Conservation (phyloP, 805 yeast species). For the Priceomyces haplophilus region DNA sequence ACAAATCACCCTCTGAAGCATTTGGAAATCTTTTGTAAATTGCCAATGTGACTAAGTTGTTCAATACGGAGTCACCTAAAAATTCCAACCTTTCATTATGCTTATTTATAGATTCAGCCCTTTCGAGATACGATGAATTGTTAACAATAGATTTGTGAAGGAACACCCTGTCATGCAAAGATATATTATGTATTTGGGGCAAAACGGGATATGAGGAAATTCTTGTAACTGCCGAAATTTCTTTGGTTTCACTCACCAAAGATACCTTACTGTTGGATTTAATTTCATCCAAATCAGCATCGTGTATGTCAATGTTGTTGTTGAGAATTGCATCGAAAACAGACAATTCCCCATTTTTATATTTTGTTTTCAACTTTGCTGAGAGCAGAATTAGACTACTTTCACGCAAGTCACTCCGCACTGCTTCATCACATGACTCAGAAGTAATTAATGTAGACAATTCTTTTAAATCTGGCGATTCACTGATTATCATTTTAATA, state of each 20-base stretch:
- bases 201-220: conserved; percentile 49
- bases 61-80: conserved; percentile 83
- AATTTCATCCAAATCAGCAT: conserved; percentile 8
- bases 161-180: conserved; percentile 67
- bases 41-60: conserved; percentile 66
- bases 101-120: conserved; percentile 52
- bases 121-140: conserved; percentile 53
- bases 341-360: conserved; percentile 46
- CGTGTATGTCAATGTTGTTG: conserved; percentile 29
- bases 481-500: conserved; percentile 46
- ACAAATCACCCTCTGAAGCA: conserved; percentile 77
- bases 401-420: conserved; percentile 49
- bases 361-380: conserved; percentile 53
- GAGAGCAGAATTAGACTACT: conserved; percentile 58
- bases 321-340: conserved; percentile 54
- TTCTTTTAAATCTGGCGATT: conserved; percentile 53
- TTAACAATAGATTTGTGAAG: conserved; percentile 74
- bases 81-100: conserved; percentile 90
- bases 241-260: neutral
- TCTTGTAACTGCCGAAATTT: neutral
- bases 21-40: conserved; percentile 64
- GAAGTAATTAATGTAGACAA: conserved; percentile 31
- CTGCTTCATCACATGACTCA: conserved; percentile 37
- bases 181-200: conserved; percentile 62
- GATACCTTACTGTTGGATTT: neutral